Conservation (phyloP, 192 early-diverging fungal genomes). For the Rhizophagus clarus region DNA sequence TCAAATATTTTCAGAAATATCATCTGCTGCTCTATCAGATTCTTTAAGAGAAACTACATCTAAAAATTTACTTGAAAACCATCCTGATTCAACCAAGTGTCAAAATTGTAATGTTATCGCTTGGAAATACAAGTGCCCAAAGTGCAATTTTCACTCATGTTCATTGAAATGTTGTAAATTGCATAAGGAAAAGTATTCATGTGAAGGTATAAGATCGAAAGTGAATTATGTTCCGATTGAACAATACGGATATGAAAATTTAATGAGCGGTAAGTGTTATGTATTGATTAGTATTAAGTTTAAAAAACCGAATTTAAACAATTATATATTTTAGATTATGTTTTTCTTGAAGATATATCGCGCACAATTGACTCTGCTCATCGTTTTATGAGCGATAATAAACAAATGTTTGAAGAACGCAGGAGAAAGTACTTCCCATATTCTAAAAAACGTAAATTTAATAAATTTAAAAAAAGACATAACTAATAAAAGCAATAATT, state of each 20-base stretch:
- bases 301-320: background rate
- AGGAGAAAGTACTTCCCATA: background rate
- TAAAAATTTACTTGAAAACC: background rate
- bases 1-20: background rate
- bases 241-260: conserved; percentile 27
- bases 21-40: background rate
- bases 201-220: conserved; percentile 19
- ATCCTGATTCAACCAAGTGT: background rate
- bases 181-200: conserved; percentile 23
- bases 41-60: background rate
- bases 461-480: background rate
- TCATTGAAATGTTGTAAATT: conserved; percentile 13
- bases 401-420: background rate
- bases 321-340: conserved; percentile 16
- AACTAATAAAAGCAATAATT: no score
- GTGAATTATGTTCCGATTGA: background rate
- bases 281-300: background rate
- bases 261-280: conserved; percentile 11
- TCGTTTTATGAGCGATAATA: conserved; percentile 1
- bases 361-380: conserved; percentile 4
- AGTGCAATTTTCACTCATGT: conserved; percentile 4
- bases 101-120: background rate
- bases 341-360: conserved; percentile 18
- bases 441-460: background rate
- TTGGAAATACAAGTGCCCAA: conserved; percentile 25